Evolutionary conservation across 2,329 filamentous ascomycete genomes (phyloP), one percentile per base, ranked within the genome.

Genomic region (Grosmannia huntii): DNA sequence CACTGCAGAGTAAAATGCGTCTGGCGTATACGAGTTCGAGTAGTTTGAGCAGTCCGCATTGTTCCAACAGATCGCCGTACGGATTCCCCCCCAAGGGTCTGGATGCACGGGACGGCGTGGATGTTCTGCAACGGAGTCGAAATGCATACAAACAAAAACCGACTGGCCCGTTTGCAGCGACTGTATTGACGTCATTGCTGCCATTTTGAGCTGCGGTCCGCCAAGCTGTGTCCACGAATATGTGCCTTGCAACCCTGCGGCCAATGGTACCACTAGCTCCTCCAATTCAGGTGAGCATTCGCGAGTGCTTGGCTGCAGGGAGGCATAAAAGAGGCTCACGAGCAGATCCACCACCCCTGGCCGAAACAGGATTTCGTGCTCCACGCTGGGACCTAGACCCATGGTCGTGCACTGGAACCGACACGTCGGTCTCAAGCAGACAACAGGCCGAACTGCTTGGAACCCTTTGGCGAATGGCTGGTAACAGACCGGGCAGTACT

Each of bases 401-500:
- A 95, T 75, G 19, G 81, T 78, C 77, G 95, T 87, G 71, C 94
- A 95, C 67, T 96, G 91, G 66, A 88, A 95, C 4, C 95, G 74
- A 66, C 91, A 96, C 3, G 96, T 75, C 1, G 78, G 75, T 14
- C 81, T 79, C 25, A 81, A 81, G 70, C 91, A 96, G 51, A 96
- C 89, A 61, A 87, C 89, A 2, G 87, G 87, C 64, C 88, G 89
- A 60, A 90, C 74, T 1, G 86, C 82, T 64, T 85, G 82, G 44
- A 92, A 84, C 0, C 81, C 79, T 2, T 76, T 77, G 1, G 80
- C 70, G 41, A 89, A 78, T 63, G 79, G 85, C 63, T 80, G 80
- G 69, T 95, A 88, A 66, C 91, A 96, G 27, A 91, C 84, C 57
- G 95, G 78, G 69, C 91, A 96, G 69, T 92, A 95, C 57, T 94